Percentiles rank a stretch among this genome's conserved stretches.
Conservation (phyloP, 1,284 basidiomycete genomes). For the Boletus semigastroideus region DNA sequence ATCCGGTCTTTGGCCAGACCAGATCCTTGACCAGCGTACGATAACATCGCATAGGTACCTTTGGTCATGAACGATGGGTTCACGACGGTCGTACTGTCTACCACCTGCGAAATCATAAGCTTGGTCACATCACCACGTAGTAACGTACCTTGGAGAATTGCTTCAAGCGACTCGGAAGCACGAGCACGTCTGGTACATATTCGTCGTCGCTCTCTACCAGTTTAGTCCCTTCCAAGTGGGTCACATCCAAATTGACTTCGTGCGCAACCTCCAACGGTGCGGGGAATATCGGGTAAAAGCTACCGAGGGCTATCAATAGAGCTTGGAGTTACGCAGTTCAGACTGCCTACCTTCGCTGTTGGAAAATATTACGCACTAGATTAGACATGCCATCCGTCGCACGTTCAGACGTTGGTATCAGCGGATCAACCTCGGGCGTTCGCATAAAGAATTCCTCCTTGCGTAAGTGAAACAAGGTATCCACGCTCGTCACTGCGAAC, state of each 20-base stretch:
- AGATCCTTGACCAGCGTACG: conserved; percentile 32
- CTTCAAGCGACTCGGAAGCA: conserved; percentile 83
- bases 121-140: background rate
- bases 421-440: conserved; percentile 60
- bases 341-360: conserved; percentile 73
- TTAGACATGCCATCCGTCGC: conserved; percentile 76
- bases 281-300: conserved; percentile 96
- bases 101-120: conserved; percentile 41
- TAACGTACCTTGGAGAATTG: conserved; percentile 72
- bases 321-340: background rate
- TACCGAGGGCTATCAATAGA: conserved; percentile 32
- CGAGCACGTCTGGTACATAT: conserved; percentile 75
- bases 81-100: conserved; percentile 64
- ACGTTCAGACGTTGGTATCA: conserved; percentile 43
- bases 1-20: conserved; percentile 38
- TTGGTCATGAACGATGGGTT: conserved; percentile 74
- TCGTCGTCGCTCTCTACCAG: conserved; percentile 45
- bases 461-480: conserved; percentile 86
- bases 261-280: conserved; percentile 69
- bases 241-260: conserved; percentile 87
- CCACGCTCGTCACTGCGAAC: conserved; percentile 80
- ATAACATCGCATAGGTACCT: conserved; percentile 51
- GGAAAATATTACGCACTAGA: conserved; percentile 76
- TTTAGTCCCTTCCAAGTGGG: conserved; percentile 60
- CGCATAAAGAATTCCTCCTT: conserved; percentile 81